Conservation (phyloP, 805 yeast species). For the Tetrapisispora phaffii region DNA sequence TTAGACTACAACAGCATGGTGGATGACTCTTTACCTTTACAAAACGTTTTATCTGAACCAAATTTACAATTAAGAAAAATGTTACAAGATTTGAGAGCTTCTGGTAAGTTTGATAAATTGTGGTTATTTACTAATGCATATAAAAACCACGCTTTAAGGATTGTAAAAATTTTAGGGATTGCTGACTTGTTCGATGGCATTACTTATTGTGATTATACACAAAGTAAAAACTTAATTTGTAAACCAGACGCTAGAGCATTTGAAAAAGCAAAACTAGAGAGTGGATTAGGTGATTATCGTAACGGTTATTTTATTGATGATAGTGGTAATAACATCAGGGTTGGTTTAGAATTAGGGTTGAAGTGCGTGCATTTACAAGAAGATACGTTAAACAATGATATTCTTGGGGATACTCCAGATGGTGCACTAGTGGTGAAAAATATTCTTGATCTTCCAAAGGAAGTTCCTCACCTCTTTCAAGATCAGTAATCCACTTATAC, state of each 20-base stretch:
- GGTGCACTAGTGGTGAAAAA: conserved; percentile 47
- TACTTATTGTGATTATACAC: conserved; percentile 73
- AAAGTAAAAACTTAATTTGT: conserved; percentile 50
- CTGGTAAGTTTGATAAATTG: conserved; percentile 49
- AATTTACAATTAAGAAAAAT: conserved; percentile 42
- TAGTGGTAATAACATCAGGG: conserved; percentile 63
- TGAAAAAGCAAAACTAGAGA: conserved; percentile 48
- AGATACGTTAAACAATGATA: conserved; percentile 37
- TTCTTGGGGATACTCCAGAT: conserved; percentile 27
- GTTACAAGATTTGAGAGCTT: conserved; percentile 33
- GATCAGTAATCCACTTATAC: no score
- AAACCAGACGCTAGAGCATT: conserved; percentile 75
- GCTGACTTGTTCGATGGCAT: conserved; percentile 89
- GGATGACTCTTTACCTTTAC: conserved; percentile 83
- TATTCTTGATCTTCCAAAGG: conserved; percentile 35
- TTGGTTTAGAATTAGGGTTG: conserved; percentile 67
- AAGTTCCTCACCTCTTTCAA: neutral
- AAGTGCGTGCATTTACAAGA: conserved; percentile 66
- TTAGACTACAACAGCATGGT: conserved; percentile 75
- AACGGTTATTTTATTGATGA: conserved; percentile 78
- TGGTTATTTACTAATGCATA: conserved; percentile 95
- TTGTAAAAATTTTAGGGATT: conserved; percentile 63
- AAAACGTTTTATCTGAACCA: conserved; percentile 49
- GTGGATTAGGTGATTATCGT: conserved; percentile 34
- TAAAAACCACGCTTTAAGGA: conserved; percentile 76